Evolutionary conservation across 1,139 yeast species (phyloP), one percentile per base, ranked within the genome.

Genomic region (Barnettozyma hawaiiensis): DNA sequence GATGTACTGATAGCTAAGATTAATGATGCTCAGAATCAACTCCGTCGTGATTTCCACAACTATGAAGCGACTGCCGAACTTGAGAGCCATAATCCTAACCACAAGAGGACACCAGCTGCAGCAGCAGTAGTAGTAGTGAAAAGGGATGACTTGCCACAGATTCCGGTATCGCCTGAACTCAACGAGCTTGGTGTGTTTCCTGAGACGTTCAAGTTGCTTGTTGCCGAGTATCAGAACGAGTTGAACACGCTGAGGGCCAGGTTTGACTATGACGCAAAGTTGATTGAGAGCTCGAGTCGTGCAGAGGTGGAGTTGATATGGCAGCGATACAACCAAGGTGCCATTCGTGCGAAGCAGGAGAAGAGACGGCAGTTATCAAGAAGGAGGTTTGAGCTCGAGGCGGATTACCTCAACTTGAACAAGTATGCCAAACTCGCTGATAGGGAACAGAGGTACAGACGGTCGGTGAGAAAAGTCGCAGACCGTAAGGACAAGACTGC

Each of bases 1-100:
- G 64, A 63, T 33, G 54, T 63, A 16, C 50, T 58, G 42, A 47
- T 64, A 9, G 52, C 54, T 31, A 50, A 53, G 37, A 50, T 59
- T 7, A 58, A 59, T 8, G 51, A 51, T 14, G 10, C 49, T 1
- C 58, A 55, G 31, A 26, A 35, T 2, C 31, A 38, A 20, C 35
- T 55, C 12, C 43, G 39, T 28, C 42, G 42, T 18, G 44, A 46
- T 7, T 41, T 31, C 11, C 31, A 15, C 2, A 18, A 32, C 5
- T 36, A 48, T 28, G 48, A 48, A 9, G n/a, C 39, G 0, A n/a
- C 31, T 7, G 46, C 48, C 3, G 42, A 43, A 7, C 39, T 39
- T 11, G 35, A 21, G 7, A 19, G 21, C 11, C 39, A 32, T n/a
- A 46, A 16, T 10, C 35, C 2, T 28, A 9, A 26, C 18, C 15